These are phyloP conservation scores for barrel medic (Medicago truncatula) DNA, from an alignment of 306 rosid species.

Conservation along the genomic window DNA sequence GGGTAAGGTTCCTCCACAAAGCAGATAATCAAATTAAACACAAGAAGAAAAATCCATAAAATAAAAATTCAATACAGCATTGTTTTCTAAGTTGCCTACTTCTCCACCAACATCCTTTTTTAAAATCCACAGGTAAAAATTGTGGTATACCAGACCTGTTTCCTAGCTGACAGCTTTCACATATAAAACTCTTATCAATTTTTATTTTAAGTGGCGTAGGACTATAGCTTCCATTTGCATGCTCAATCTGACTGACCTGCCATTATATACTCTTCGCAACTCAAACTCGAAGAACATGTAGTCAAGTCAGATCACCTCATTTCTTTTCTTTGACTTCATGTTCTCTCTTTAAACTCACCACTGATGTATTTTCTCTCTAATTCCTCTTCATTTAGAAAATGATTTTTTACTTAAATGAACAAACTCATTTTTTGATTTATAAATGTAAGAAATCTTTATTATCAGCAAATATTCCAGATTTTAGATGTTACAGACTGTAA, in stretches of 20 bases:
- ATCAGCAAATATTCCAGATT: too few species aligned
- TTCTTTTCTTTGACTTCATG: background rate
- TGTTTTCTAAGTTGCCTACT: slow-evolving; percentile 7
- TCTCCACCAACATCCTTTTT: background rate
- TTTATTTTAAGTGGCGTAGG: background rate
- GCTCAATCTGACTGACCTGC: background rate
- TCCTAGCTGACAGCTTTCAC: slow-evolving; percentile 4
- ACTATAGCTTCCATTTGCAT: background rate
- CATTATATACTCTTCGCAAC: background rate
- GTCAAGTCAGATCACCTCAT: background rate
- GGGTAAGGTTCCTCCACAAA: slow-evolving; percentile 18
- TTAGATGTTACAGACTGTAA: too few species aligned
- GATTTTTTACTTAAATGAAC: too few species aligned
- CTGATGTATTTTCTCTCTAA: background rate
- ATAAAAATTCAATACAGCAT: background rate
- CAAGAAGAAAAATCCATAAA: background rate
- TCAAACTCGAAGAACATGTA: background rate
- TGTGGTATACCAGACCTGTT: slow-evolving; percentile 2
- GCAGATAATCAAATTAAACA: slow-evolving; percentile 31
- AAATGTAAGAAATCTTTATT: too few species aligned
- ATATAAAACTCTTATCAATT: background rate
- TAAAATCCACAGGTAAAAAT: background rate
- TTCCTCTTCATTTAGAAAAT: too few species aligned
- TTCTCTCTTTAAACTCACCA: background rate
- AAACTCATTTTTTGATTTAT: too few species aligned